phyloP scores from a whole-genome alignment of 345 rosid species.

The Murraya paniculata region DNA sequence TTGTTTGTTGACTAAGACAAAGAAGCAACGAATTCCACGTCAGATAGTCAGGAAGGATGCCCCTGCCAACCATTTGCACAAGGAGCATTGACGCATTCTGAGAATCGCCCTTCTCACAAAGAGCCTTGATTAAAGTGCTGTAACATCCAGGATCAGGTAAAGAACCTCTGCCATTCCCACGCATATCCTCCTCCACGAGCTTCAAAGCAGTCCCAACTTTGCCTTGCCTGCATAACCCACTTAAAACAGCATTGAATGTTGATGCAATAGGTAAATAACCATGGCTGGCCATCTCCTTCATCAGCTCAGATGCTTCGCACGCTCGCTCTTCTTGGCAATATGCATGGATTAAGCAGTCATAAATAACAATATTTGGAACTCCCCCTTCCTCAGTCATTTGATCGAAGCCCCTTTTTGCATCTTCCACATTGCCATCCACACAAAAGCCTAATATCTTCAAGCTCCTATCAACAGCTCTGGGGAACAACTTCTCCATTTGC shows the following conservation, averaged over 20 bases:
- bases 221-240: slow-evolving; percentile 58
- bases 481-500: slow-evolving; percentile 63
- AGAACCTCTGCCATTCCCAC: slow-evolving; percentile 43
- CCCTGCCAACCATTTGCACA: slow-evolving; percentile 55
- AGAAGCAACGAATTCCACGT: slow-evolving; percentile 56
- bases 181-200: slow-evolving; percentile 65
- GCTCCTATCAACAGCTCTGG: slow-evolving; percentile 64
- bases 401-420: slow-evolving; percentile 47
- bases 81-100: slow-evolving; percentile 42
- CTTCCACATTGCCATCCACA: slow-evolving; percentile 41
- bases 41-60: slow-evolving; percentile 47
- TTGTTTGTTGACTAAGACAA: slow-evolving; percentile 39
- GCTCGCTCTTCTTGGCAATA: slow-evolving; percentile 43
- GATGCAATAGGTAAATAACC: slow-evolving; percentile 49
- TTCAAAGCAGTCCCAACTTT: slow-evolving; percentile 49
- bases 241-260: slow-evolving; percentile 52
- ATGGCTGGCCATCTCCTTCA: slow-evolving; percentile 50
- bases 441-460: slow-evolving; percentile 54
- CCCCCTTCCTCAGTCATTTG: slow-evolving; percentile 56
- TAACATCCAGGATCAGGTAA: slow-evolving; percentile 46
- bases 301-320: slow-evolving; percentile 47
- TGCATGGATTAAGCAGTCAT: slow-evolving; percentile 55
- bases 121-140: slow-evolving; percentile 36
- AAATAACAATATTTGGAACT: slow-evolving; percentile 46
- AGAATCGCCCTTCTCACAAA: slow-evolving; percentile 43